Evolutionary conservation across 2,329 filamentous ascomycete species (phyloP), one percentile per base, ranked within the genome.

Genomic region (Conoideocrella luteorostrata): DNA sequence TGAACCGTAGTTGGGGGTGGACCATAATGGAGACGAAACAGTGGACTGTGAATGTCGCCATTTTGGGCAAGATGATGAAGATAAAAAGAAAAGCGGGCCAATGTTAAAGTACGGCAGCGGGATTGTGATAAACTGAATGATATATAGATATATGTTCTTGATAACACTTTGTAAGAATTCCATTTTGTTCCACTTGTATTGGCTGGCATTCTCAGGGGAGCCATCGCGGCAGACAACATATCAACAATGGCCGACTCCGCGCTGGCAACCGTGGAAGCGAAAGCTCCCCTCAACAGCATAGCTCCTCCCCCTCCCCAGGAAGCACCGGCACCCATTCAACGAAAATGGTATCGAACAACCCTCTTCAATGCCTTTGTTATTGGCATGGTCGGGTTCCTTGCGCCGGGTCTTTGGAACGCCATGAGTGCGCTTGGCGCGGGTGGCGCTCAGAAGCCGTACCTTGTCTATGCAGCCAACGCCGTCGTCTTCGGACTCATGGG

Each of bases 361-460:
- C 62, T 77, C 2, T 76, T 75, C 63, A 74, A 77, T 52, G 72
- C 72, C 30, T 70, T 69, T 15, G 62, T 77, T 13, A 74, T 76
- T 36, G 74, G 74, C 11, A 64, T 62, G 12, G 72, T 75, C 1
- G 74, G 71, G 2, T 77, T 76, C 50, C 60, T 73, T 28, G 68
- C 68, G 0, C 70, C 70, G 0, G 70, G 70, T 0, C 55, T 78
- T 3, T 78, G 75, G 74, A 77, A 24, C 17, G 39, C 39, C 39
- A 41, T 41, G 39, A 22, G 15, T 29, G 39, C 26, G 7, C 39
- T 41, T n/a, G 39, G 39, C 18, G 39, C 28, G 2, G 38, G 38
- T 21, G 38, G 38, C n/a, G 17, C 38, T 15, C 23, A 29, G 17
- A 20, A 21, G 10, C 38, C 38, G 22, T 26, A 17, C n/a, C 38